A percentile compares a stretch with the other conserved stretches of the same genome.
phyloP scores from a whole-genome alignment of 179 eudicot genomes.

The Vitellaria paradoxa region DNA sequence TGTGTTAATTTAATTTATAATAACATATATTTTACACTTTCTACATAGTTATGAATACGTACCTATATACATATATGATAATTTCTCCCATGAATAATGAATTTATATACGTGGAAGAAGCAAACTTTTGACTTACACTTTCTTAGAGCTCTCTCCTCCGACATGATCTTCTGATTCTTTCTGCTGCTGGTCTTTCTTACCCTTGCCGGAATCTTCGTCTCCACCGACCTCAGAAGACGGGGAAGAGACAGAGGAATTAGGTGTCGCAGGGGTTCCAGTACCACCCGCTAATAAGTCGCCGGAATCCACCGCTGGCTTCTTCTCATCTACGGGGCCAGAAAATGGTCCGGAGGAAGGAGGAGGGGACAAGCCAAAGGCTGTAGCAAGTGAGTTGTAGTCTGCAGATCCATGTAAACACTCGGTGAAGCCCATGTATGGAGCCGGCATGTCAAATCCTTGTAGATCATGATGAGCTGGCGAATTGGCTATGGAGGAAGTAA shows the following conservation, averaged over 20 bases:
- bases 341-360: constrained; percentile 24
- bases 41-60: no score
- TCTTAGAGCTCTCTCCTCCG: constrained; percentile 53
- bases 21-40: no score
- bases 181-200: constrained; percentile 27
- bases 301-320: constrained; percentile 19
- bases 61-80: no score
- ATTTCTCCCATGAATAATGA: no score
- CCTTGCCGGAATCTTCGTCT: constrained; percentile 31
- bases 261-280: constrained; percentile 32
- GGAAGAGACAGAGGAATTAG: constrained; percentile 64
- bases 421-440: constrained; percentile 34
- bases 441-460: constrained; percentile 22
- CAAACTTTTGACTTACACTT: constrained; percentile 41
- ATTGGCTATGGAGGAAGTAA: no score
- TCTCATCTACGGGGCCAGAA: constrained; percentile 15
- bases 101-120: neutral
- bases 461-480: neutral
- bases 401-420: constrained; percentile 45
- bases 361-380: constrained; percentile 35
- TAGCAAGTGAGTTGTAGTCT: constrained; percentile 28
- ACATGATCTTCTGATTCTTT: constrained; percentile 30
- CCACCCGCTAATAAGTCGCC: neutral
- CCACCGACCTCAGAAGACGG: constrained; percentile 55
- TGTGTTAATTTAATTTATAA: neutral